Evolutionary conservation across 2,329 filamentous ascomycete genomes (phyloP).

Genomic region (Fusarium duplospermum): DNA sequence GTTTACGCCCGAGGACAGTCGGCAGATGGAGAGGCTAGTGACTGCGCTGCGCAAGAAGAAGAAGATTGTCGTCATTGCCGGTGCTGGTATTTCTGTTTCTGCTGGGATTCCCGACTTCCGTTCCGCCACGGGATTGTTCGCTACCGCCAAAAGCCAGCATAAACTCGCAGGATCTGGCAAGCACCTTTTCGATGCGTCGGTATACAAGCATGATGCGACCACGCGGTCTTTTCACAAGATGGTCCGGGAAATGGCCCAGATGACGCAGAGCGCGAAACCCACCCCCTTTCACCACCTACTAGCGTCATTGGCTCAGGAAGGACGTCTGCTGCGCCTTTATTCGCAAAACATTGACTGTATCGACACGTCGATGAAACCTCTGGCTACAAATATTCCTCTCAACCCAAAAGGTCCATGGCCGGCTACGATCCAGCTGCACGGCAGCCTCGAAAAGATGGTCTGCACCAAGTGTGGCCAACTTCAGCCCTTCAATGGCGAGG

Average conservation of each 20-base stretch:
- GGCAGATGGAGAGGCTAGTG: constrained; percentile 77
- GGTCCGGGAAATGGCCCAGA: constrained; percentile 87
- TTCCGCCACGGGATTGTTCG: constrained; percentile 90
- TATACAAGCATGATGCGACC: constrained; percentile 91
- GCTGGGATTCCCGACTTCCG: constrained; percentile 98
- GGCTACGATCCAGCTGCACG: constrained; percentile 91
- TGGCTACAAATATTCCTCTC: constrained; percentile 84
- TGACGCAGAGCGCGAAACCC: constrained; percentile 81
- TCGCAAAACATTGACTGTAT: constrained; percentile 98
- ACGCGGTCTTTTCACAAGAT: constrained; percentile 95
- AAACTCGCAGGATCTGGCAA: constrained; percentile 92
- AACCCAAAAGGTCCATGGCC: constrained; percentile 91
- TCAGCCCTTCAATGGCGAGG: constrained; percentile 77
- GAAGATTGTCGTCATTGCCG: constrained; percentile 96
- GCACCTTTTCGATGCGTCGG: constrained; percentile 95
- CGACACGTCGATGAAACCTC: constrained; percentile 83
- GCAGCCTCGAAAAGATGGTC: constrained; percentile 94
- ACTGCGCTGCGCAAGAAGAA: constrained; percentile 85
- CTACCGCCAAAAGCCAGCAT: constrained; percentile 84
- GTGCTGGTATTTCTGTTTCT: constrained; percentile 95
- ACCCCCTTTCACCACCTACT: constrained; percentile 94
- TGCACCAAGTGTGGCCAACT: constrained; percentile 91
- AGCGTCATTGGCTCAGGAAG: constrained; percentile 88
- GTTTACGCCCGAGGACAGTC: constrained; percentile 56
- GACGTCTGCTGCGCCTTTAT: constrained; percentile 88